Percentiles rank a stretch among this genome's conserved stretches.
Evolutionary conservation across 177 flowering plant genomes (phyloP).

Genomic region (Vitis hybrid): DNA sequence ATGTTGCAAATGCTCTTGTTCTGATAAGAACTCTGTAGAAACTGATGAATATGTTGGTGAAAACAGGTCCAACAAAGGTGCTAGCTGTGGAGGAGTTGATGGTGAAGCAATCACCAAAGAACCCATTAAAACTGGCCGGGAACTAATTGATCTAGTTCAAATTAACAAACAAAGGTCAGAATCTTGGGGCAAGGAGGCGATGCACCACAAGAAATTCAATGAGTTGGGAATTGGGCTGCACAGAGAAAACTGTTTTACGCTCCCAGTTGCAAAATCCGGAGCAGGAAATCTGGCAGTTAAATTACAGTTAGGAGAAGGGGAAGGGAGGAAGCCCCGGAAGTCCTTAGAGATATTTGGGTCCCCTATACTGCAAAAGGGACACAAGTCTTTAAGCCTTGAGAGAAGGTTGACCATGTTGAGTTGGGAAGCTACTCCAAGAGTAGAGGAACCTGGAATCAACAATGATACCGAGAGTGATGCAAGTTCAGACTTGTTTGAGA

Average conservation of each 20-base stretch:
- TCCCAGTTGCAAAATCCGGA: slow-evolving; percentile 20
- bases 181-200: slow-evolving; percentile 5
- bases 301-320: slow-evolving; percentile 5
- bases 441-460: slow-evolving; percentile 16
- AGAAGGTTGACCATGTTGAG: slow-evolving; percentile 36
- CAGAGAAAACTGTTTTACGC: slow-evolving; percentile 21
- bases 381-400: slow-evolving; percentile 28
- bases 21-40: slow-evolving; percentile 52
- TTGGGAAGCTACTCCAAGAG: slow-evolving; percentile 35
- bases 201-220: slow-evolving; percentile 8
- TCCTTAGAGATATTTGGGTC: slow-evolving; percentile 59
- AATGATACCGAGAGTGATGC: slow-evolving; percentile 61
- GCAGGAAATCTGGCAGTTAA: slow-evolving; percentile 14
- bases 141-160: slow-evolving; percentile 3
- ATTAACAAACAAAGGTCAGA: not conserved
- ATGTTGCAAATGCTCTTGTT: slow-evolving; percentile 55
- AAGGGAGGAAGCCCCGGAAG: slow-evolving; percentile 21
- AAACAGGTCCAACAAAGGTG: slow-evolving; percentile 13
- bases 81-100: slow-evolving; percentile 8
- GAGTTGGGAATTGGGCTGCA: slow-evolving; percentile 13
- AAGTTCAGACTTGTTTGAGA: slow-evolving; percentile 89
- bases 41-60: slow-evolving; percentile 29
- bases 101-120: slow-evolving; percentile 6
- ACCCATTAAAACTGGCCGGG: slow-evolving; percentile 14
- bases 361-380: slow-evolving; percentile 31